Evolutionary conservation across 768 basidiomycete genomes (phyloP).

Genomic region (Gelatoporia subvermispora): DNA sequence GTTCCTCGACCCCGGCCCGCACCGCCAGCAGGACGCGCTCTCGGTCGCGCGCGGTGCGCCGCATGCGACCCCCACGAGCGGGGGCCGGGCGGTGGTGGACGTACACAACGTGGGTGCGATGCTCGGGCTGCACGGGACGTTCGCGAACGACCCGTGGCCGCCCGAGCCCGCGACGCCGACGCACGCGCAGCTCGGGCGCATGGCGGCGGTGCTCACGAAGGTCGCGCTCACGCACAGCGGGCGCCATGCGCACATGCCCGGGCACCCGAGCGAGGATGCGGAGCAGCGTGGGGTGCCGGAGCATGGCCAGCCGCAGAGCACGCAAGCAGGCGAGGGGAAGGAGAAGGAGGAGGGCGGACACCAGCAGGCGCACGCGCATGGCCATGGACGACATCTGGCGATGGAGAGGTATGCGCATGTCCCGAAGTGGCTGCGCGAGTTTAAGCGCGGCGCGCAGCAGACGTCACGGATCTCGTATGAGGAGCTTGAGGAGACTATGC

Average conservation of each 20-base stretch:
- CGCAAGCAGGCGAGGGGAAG: neutral
- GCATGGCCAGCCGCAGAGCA: no score
- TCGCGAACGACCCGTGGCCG: slow-evolving; percentile 16
- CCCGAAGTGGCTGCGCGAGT: slow-evolving; percentile 15
- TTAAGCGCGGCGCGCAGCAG: slow-evolving; percentile 6
- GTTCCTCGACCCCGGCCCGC: slow-evolving; percentile 26
- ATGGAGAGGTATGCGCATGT: slow-evolving; percentile 3
- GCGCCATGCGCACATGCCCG: slow-evolving; percentile 13
- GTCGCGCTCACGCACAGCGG: slow-evolving; percentile 40
- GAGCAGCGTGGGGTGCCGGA: slow-evolving; percentile 1
- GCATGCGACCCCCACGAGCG: no score
- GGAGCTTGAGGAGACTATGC: slow-evolving; percentile 13
- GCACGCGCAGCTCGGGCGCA: slow-evolving; percentile 51
- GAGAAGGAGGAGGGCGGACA: neutral
- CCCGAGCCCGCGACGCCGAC: slow-evolving; percentile 35
- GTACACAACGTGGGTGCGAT: slow-evolving; percentile 6
- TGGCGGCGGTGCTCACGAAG: slow-evolving; percentile 50
- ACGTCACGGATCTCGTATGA: slow-evolving; percentile 10
- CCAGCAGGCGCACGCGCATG: neutral
- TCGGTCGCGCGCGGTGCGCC: neutral
- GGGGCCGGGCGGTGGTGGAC: slow-evolving; percentile 4
- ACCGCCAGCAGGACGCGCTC: neutral
- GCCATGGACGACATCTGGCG: neutral
- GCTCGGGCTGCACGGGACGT: slow-evolving; percentile 4
- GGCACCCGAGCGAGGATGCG: slow-evolving; percentile 4